phyloP scores from a whole-genome alignment of 1,284 basidiomycete species.

The Rhodofomes roseus region DNA sequence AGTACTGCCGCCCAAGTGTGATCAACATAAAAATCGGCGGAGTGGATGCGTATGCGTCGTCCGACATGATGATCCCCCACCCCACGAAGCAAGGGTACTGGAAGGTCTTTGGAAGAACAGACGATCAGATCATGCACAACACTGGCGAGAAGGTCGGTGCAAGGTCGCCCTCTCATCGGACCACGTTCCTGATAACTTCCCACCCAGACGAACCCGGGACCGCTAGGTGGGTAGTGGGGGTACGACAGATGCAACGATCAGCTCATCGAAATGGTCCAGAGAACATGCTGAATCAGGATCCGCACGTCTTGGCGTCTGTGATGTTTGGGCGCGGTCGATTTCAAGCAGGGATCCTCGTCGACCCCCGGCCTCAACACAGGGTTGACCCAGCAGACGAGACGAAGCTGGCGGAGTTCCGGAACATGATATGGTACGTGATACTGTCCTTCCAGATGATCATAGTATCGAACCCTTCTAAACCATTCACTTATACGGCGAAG shows the following conservation, averaged over 20 bases:
- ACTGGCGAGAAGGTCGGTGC: slow-evolving; percentile 30
- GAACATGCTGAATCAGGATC: slow-evolving; percentile 27
- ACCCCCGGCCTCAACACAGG: slow-evolving; percentile 23
- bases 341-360: slow-evolving; percentile 35
- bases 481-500: slow-evolving; percentile 30
- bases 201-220: slow-evolving; percentile 21
- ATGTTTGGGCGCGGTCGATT: slow-evolving; percentile 39
- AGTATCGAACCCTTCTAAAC: slow-evolving; percentile 24
- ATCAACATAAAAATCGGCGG: slow-evolving; percentile 29
- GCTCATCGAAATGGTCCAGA: slow-evolving; percentile 15
- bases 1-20: slow-evolving; percentile 16
- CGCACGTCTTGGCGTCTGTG: slow-evolving; percentile 25
- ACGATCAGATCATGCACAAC: slow-evolving; percentile 49
- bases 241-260: slow-evolving; percentile 8
- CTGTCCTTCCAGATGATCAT: slow-evolving; percentile 26
- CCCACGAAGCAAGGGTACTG: slow-evolving; percentile 40
- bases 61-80: slow-evolving; percentile 42
- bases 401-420: slow-evolving; percentile 25
- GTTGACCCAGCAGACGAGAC: slow-evolving; percentile 24
- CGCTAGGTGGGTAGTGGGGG: slow-evolving; percentile 7
- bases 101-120: slow-evolving; percentile 42
- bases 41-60: slow-evolving; percentile 32
- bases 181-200: neutral
- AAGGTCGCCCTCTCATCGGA: neutral
- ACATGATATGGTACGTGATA: slow-evolving; percentile 30